Base-by-base conservation (phyloP, 2,329 filamentous ascomycete species). In the Aspergillus sp. region DNA sequence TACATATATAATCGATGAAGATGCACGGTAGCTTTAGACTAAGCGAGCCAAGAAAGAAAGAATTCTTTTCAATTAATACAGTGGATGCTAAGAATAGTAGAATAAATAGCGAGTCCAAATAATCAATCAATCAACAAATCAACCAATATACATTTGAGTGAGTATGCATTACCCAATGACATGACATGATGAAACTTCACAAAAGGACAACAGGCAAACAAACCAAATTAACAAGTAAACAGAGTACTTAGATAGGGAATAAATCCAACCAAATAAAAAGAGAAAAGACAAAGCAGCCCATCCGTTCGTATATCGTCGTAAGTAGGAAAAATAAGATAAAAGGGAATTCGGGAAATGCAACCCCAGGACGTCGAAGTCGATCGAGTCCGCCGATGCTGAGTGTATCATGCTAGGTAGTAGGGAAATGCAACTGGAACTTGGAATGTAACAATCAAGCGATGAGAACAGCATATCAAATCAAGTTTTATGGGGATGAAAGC, bases 1-100 rank as follows among this genome's bases (percentile, higher is more conserved):
- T 41, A 23, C 33, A n/a, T 37, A n/a, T 21, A 21, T 21, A 21
- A 37, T 37, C 35, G 15, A 37, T 37, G 15, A n/a, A 27, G 15
- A 31, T 52, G 31, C 35, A 40, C 15, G 12, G 12, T 15, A n/a
- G 35, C 35, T n/a, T n/a, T 14, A 37, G 14, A n/a, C 15, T 21
- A 41, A 21, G 24, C 24, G 12, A 47, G 37, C 19, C 19, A 51
- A 48, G 40, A 46, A 14, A 39, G 40, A 46, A 7, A 39, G 24
- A 41, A 58, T 56, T 47, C 50, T 57, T 45, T 61, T 67, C 57
- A 47, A 69, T 66, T 69, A 68, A 70, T 71, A 71, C 69, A 71
- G 63, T 59, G 56, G 57, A 59, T 53, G 50, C 45, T 55, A 59
- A 66, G 52, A 62, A 64, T 59, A 31, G 23, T 54, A 40, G n/a